phyloP scores from a whole-genome alignment of 2,329 filamentous ascomycete genomes.

The Aspergillus phoenicis region DNA sequence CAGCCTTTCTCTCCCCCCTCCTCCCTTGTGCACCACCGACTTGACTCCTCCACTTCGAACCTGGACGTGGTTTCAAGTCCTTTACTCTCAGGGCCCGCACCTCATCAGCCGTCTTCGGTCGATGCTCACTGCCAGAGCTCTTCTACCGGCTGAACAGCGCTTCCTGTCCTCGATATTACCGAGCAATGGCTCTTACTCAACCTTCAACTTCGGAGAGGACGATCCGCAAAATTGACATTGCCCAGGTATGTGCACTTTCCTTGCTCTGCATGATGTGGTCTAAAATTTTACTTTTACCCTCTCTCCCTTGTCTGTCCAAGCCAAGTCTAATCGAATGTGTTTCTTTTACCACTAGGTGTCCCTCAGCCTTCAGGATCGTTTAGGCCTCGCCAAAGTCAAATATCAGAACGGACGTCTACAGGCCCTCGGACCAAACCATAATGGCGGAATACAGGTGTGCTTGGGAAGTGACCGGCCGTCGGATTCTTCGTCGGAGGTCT shows the following conservation, averaged over 20 bases:
- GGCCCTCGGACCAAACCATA: constrained; percentile 72
- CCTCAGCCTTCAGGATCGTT: constrained; percentile 84
- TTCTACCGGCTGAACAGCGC: not conserved
- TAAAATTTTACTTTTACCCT: not conserved
- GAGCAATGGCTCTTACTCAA: constrained; percentile 36
- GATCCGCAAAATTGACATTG: constrained; percentile 46
- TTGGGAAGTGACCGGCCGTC: constrained; percentile 73
- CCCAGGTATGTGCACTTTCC: constrained; percentile 36
- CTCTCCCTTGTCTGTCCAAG: not conserved
- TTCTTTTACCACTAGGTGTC: constrained; percentile 69
- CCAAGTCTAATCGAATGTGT: constrained; percentile 25
- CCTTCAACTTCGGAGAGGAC: constrained; percentile 41
- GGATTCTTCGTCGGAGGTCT: constrained; percentile 82
- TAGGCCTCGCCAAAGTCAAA: constrained; percentile 96
- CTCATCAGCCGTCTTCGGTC: not conserved
- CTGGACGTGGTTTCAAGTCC: not conserved
- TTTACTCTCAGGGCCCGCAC: constrained; percentile 2
- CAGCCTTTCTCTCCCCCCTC: constrained; percentile 13
- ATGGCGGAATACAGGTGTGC: constrained; percentile 68
- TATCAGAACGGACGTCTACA: constrained; percentile 95
- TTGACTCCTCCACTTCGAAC: not conserved
- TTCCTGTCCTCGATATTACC: constrained; percentile 15
- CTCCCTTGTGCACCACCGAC: not conserved
- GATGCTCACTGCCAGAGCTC: not conserved
- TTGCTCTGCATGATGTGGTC: not conserved